Evolutionary conservation across 2,329 filamentous ascomycete species (phyloP), one percentile per base, ranked within the genome.

Genomic region (Colletotrichum australisinense): DNA sequence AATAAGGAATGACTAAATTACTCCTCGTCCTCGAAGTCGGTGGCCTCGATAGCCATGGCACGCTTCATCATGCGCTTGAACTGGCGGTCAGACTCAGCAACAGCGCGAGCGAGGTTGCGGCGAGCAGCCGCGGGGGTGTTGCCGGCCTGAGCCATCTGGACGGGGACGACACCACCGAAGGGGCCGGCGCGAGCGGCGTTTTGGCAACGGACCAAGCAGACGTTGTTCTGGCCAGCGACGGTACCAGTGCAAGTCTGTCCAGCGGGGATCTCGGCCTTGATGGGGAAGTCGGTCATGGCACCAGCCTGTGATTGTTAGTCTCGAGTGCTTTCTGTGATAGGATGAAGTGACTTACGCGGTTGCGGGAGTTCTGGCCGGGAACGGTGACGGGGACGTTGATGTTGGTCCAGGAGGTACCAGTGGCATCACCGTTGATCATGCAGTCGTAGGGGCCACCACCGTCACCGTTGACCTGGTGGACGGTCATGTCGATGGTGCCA

Each of bases 171-270:
- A 49, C 83, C 83, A 69, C 89, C 89, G 76, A 91, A 91, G 26
- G 89, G 89, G 14, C 89, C 89, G 59, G 88, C 88, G 2, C 82
- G 83, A 79, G 88, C 88, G 1, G 82, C 83, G 80, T 91, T 91
- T 81, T 88, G 80, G 80, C 88, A 90, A 32, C 88, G 85, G 58
- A 91, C 88, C 78, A 91, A 86, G 82, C 89, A 91, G 76, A 90
- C 84, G 76, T 88, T 88, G 53, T 82, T 80, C 80, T 89, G 85
- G 28, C 88, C 89, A 14, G 87, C 88, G 11, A 89, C 86, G 56
- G 85, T 88, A 63, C 89, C 89, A 19, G 88, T 89, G 82, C 89
- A 91, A 42, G 80, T 77, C 80, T 87, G 85, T 68, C 81, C 81
- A 26, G 85, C 86, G 0, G 88, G 86, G 71, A 91, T 86, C n/a